Evolutionary conservation across 2,329 filamentous ascomycete species (phyloP), one percentile per base, ranked within the genome.

Genomic region (Venturia asperata): DNA sequence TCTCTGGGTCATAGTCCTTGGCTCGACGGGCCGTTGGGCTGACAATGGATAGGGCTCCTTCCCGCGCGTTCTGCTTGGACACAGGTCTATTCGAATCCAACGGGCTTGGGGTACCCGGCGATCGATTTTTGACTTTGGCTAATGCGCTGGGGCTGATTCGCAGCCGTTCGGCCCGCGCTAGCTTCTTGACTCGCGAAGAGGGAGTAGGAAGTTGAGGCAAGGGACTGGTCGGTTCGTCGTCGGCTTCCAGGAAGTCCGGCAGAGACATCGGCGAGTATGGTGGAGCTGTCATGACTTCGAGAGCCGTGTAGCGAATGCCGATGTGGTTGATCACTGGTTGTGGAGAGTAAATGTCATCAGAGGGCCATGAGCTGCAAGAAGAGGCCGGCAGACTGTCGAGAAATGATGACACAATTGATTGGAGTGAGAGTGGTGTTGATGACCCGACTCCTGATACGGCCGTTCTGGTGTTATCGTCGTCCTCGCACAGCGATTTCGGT

Each of bases 371-470:
- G 52, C 17, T 39, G 15, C 1, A 13, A 58, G 21, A 13, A 2
- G 47, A 11, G 11, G 19, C 17, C 19, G 30, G 27, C 9, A 4
- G 7, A 6, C 17, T 58, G 37, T 27, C 27, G 27, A 37, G 30
- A 15, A 58, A 37, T 9, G 52, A 4, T 6, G 52, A 10, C 37
- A 58, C 17, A n/a, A 34, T 19, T 11, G 30, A 58, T 4, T n/a
- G 27, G 37, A 58, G 52, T n/a, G 52, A 58, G 27, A n/a, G 5
- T 37, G 30, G 30, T 58, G 52, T 58, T 37, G 52, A 21, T 58
- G 30, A 58, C 30, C 52, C 52, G 30, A 13, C 21, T 10, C n/a
- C 47, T 11, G 52, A 58, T 27, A 58, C 30, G 37, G 10, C 52
- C 52, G 30, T 21, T 37, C n/a, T 58, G 52, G 52, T 58, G 52